phyloP scores from a whole-genome alignment of 73 alveolate species.

The Effrenium voratum region DNA sequence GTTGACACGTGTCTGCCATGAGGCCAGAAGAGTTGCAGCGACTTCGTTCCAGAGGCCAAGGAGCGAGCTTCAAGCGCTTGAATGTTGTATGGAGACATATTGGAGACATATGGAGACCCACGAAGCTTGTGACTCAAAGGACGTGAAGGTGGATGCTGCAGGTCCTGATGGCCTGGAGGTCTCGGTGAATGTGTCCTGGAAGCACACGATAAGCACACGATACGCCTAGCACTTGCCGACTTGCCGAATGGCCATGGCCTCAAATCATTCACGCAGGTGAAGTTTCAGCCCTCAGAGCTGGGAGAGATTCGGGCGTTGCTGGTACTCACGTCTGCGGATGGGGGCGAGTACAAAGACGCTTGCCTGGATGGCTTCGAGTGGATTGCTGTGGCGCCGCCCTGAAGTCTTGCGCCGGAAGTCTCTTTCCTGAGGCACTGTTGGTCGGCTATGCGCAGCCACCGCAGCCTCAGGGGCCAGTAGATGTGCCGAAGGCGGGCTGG shows the following conservation, averaged over 20 bases:
- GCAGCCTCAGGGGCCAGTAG: slow-evolving; percentile 88
- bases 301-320: slow-evolving; percentile 80
- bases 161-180: slow-evolving; percentile 71
- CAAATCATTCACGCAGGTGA: background rate
- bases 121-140: background rate
- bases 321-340: slow-evolving; percentile 32
- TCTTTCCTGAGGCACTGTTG: slow-evolving; percentile 45
- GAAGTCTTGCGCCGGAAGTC: background rate
- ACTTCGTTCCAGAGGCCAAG: slow-evolving; percentile 80
- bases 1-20: background rate
- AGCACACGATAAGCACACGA: background rate
- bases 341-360: slow-evolving; percentile 72
- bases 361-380: background rate
- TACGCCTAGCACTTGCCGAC: background rate
- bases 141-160: slow-evolving; percentile 54
- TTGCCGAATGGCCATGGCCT: background rate
- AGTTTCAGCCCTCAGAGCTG: slow-evolving; percentile 65
- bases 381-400: background rate
- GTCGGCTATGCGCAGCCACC: slow-evolving; percentile 91
- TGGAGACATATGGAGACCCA: background rate
- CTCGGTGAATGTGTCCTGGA: slow-evolving; percentile 17
- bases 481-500: slow-evolving; percentile 50
- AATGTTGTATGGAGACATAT: too few relatives aligned
- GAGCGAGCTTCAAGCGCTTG: background rate
- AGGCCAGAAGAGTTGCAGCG: slow-evolving; percentile 45